Conservation (phyloP, 139 green algal species). For the Medakamo hakoo region DNA sequence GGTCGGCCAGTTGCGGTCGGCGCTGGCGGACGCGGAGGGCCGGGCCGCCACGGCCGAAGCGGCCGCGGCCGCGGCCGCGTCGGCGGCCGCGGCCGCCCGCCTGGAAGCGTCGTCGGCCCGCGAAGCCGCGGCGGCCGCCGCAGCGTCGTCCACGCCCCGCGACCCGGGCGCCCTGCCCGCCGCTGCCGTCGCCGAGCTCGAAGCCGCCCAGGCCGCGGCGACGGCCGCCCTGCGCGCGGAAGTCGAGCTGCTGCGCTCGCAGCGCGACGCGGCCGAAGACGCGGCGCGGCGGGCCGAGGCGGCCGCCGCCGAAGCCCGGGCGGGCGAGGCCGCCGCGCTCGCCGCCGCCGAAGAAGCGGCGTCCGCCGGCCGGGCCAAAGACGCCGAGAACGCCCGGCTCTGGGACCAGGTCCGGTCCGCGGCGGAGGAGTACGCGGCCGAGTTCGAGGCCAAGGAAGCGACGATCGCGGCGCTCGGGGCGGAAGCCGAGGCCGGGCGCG, state of each 20-base stretch:
- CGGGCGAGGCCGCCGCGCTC: too few relatives aligned
- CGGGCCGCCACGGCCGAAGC: constrained; percentile 9
- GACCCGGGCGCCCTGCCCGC: not conserved
- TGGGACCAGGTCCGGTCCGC: constrained; percentile 18
- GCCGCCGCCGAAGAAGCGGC: not conserved
- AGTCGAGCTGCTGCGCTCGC: constrained; percentile 16
- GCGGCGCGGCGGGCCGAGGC: constrained; percentile 6
- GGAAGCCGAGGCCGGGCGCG: constrained; percentile 7
- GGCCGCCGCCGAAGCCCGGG: not conserved
- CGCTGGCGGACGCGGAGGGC: constrained; percentile 2
- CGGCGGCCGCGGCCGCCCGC: constrained; percentile 14
- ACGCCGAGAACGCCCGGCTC: constrained; percentile 18
- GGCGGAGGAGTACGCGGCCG: constrained; percentile 17
- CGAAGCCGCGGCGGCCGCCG: not conserved
- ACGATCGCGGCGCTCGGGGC: constrained; percentile 10
- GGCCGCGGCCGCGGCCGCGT: constrained; percentile 1
- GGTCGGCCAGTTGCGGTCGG: not conserved
- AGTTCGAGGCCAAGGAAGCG: constrained; percentile 17
- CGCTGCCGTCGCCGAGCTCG: constrained; percentile 2
- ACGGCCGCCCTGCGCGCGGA: constrained; percentile 15
- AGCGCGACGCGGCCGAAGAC: constrained; percentile 14
- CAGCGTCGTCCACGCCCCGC: constrained; percentile 5
- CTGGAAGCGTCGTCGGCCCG: constrained; percentile 7
- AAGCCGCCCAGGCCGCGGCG: constrained; percentile 9
- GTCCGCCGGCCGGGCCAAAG: constrained; percentile 8